Percentiles rank a stretch among this genome's conserved stretches.
These are phyloP conservation scores for Zoysia matrella DNA, from an alignment of 202 grass and related monocot species.

Conservation along the genomic window DNA sequence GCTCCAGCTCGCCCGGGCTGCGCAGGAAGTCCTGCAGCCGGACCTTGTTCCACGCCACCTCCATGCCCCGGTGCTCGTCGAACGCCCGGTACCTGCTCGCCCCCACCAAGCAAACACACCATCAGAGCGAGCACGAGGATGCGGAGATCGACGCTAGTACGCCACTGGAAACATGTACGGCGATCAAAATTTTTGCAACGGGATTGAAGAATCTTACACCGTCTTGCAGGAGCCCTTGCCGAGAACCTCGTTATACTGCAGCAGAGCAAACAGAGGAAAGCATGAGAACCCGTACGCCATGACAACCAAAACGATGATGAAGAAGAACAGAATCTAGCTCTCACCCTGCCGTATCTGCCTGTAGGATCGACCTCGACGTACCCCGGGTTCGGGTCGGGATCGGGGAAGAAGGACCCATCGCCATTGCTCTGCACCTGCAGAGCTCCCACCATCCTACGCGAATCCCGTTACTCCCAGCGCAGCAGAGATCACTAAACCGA, in stretches of 20 bases:
- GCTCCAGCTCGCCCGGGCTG: constrained; percentile 61
- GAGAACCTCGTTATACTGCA: constrained; percentile 84
- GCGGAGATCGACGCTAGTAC: too few species aligned
- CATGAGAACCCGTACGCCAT: neutral
- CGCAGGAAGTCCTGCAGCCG: constrained; percentile 63
- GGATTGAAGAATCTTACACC: constrained; percentile 48
- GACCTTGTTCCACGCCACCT: constrained; percentile 87
- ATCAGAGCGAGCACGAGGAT: neutral
- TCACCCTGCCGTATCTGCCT: constrained; percentile 87
- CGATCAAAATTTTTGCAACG: too few species aligned
- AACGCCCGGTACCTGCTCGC: constrained; percentile 60
- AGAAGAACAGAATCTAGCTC: neutral
- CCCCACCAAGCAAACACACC: neutral
- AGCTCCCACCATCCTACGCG: constrained; percentile 27
- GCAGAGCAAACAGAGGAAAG: neutral
- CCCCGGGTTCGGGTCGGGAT: neutral
- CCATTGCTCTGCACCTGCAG: constrained; percentile 27
- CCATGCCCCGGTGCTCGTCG: constrained; percentile 68
- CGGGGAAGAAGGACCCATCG: neutral
- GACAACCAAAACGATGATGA: neutral
- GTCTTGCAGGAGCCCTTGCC: constrained; percentile 92
- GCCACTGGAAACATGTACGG: too few species aligned
- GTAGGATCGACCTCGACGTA: constrained; percentile 88
- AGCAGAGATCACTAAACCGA: neutral
- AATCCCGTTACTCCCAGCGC: neutral